Conservation (phyloP, 164 flowering plant species). For the Umbilicus rupestris region DNA sequence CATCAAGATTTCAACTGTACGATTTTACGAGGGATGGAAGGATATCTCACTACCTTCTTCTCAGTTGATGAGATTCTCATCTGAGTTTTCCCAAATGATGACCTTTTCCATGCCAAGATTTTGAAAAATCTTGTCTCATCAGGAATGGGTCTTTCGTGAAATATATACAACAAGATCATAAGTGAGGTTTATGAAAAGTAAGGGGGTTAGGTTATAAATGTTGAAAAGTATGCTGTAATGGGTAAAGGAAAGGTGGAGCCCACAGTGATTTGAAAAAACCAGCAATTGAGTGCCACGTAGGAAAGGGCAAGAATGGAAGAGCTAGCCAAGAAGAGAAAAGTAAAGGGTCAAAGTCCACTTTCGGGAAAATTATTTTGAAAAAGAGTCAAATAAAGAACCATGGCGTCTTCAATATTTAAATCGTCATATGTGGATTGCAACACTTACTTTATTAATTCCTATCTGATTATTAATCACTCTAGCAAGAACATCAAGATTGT, state of each 20-base stretch:
- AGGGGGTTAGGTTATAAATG: neutral
- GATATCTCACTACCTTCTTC: neutral
- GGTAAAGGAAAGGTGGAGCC: slow-evolving; percentile 6
- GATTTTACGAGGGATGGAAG: neutral
- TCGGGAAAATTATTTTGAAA: slow-evolving; percentile 17
- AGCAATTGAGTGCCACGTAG: neutral
- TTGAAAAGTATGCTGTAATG: neutral
- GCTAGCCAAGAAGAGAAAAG: slow-evolving; percentile 22
- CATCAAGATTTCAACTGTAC: slow-evolving; percentile 21
- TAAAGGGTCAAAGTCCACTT: slow-evolving; percentile 27
- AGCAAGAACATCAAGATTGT: no score
- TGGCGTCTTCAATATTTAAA: no score
- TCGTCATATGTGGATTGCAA: no score
- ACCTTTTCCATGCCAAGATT: neutral
- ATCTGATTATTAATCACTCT: no score
- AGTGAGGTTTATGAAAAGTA: slow-evolving; percentile 2
- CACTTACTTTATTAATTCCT: neutral
- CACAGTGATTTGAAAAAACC: slow-evolving; percentile 6
- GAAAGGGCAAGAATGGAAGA: slow-evolving; percentile 11
- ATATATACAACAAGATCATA: neutral
- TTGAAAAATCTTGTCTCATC: neutral
- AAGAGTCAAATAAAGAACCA: slow-evolving; percentile 26
- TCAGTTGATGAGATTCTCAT: neutral
- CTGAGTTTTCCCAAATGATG: neutral
- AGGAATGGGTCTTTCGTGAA: slow-evolving; percentile 1